These are phyloP conservation scores for Fraxinus quadrangulata DNA, from an alignment of 257 asterid genomes.

Conservation along the genomic window DNA sequence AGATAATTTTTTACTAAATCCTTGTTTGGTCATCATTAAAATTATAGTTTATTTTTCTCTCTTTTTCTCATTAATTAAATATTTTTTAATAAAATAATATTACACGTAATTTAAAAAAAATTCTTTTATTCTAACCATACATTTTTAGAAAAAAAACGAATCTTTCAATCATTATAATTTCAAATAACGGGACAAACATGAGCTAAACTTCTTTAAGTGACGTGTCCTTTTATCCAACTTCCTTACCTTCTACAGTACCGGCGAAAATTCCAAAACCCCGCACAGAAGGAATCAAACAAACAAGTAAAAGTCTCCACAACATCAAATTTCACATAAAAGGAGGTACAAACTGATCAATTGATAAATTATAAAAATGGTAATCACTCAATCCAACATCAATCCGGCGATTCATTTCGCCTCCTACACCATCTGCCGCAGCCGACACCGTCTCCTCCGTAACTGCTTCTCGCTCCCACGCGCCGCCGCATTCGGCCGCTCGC, in stretches of 20 bases:
- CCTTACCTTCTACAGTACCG: not conserved
- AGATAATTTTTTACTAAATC: too few relatives aligned
- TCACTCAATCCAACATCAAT: constrained; percentile 56
- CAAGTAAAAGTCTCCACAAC: not conserved
- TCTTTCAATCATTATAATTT: too few relatives aligned
- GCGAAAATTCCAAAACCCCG: not conserved
- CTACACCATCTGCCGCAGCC: constrained; percentile 47
- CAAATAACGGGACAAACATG: too few relatives aligned
- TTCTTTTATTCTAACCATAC: too few relatives aligned
- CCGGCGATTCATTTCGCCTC: constrained; percentile 72
- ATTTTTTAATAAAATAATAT: too few relatives aligned
- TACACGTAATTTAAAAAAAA: too few relatives aligned
- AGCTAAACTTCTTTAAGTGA: not conserved
- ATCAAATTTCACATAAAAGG: not conserved
- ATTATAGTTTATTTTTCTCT: too few relatives aligned
- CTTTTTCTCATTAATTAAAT: too few relatives aligned
- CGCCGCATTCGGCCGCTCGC: constrained; percentile 43
- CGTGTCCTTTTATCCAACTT: constrained; percentile 28
- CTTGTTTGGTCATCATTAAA: too few relatives aligned
- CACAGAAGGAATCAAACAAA: constrained; percentile 5
- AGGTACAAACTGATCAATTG: constrained; percentile 2
- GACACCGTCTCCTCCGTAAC: constrained; percentile 31
- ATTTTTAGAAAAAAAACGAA: too few relatives aligned
- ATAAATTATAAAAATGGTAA: constrained; percentile 23
- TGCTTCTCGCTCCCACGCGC: constrained; percentile 39